These are phyloP conservation scores for Sporisorium reilianum DNA, from an alignment of 1,284 basidiomycete genomes.

Conservation along the genomic window DNA sequence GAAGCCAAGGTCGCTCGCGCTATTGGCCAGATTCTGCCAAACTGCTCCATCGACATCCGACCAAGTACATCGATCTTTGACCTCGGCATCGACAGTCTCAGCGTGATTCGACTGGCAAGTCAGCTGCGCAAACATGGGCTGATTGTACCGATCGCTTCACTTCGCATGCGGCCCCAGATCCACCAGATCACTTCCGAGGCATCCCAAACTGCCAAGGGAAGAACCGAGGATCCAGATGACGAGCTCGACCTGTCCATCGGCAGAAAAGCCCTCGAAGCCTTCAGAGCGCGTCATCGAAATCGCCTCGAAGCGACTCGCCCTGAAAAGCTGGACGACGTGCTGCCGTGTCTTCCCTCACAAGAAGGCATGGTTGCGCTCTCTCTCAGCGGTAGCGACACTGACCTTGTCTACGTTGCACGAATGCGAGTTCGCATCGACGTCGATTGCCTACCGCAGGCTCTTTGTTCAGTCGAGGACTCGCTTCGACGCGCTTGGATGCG, in stretches of 20 bases:
- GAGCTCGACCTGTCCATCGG: constrained; percentile 13
- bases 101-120: constrained; percentile 15
- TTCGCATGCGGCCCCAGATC: constrained; percentile 12
- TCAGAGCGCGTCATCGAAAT: constrained; percentile 5
- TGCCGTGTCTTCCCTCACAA: constrained; percentile 22
- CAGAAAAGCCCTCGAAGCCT: neutral
- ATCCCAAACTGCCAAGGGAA: neutral
- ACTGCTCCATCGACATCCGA: neutral
- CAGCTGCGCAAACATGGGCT: constrained; percentile 13
- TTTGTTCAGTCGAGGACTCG: neutral
- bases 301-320: neutral
- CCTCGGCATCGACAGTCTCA: constrained; percentile 28
- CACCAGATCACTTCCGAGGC: constrained; percentile 14
- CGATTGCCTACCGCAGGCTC: no score
- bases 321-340: neutral
- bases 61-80: constrained; percentile 26
- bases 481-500: constrained; percentile 11
- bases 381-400: constrained; percentile 2
- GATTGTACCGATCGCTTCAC: constrained; percentile 6
- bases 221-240: neutral
- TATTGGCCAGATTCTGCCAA: constrained; percentile 5
- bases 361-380: constrained; percentile 29
- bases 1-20: constrained; percentile 3
- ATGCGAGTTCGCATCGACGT: constrained; percentile 10
- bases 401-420: constrained; percentile 16